Percentiles rank a stretch among this genome's conserved stretches.
Evolutionary conservation across 2,329 filamentous ascomycete species (phyloP).

Genomic region (Microsporum canis): DNA sequence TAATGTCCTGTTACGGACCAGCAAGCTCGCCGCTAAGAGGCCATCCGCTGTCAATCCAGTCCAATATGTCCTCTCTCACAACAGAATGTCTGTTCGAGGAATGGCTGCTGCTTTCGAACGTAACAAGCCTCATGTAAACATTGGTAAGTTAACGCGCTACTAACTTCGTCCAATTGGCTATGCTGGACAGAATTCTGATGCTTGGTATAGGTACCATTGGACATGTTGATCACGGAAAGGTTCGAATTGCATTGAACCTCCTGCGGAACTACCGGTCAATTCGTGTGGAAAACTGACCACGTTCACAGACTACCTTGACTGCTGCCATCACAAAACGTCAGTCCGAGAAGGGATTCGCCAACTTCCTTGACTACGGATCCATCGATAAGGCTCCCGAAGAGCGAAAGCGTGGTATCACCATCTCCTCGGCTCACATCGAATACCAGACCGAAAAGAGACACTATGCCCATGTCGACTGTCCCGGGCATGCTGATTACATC

Average conservation of each 20-base stretch:
- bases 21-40: conserved; percentile 60
- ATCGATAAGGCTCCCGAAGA: conserved; percentile 99
- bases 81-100: conserved; percentile 39
- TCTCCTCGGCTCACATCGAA: conserved; percentile 96
- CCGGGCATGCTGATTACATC: conserved; percentile 99
- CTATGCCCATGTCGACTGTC: conserved; percentile 99
- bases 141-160: conserved; percentile 49
- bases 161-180: background rate
- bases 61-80: conserved; percentile 44
- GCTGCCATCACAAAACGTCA: conserved; percentile 98
- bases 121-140: conserved; percentile 95
- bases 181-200: background rate
- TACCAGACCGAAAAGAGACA: conserved; percentile 89
- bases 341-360: conserved; percentile 84
- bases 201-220: conserved; percentile 68
- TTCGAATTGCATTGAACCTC: conserved; percentile 31
- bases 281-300: conserved; percentile 11
- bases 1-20: conserved; percentile 69
- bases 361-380: conserved; percentile 90
- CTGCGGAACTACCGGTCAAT: background rate
- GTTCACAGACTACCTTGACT: conserved; percentile 77
- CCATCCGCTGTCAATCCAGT: conserved; percentile 63
- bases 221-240: conserved; percentile 99
- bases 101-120: conserved; percentile 64
- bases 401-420: conserved; percentile 99